Conservation (phyloP, 2,329 filamentous ascomycete genomes). For the Spiromastix sp. region DNA sequence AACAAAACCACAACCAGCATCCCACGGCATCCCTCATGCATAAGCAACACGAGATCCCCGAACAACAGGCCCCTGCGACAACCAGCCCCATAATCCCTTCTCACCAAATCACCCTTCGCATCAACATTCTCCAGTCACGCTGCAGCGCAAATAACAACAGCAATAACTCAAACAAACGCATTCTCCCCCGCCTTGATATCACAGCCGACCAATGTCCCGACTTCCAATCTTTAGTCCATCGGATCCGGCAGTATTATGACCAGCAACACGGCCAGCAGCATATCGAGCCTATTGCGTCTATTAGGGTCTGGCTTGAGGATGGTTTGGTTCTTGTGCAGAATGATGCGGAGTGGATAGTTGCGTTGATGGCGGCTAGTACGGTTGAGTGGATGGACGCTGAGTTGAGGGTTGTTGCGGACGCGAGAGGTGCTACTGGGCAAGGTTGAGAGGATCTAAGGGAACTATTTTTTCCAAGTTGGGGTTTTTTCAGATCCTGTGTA, state of each 20-base stretch:
- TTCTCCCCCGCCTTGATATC: slow-evolving; percentile 28
- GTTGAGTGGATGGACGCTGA: slow-evolving; percentile 40
- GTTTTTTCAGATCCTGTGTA: background rate
- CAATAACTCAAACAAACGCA: slow-evolving; percentile 19
- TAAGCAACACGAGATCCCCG: background rate
- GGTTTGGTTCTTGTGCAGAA: slow-evolving; percentile 28
- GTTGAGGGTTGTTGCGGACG: slow-evolving; percentile 33
- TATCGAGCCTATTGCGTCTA: slow-evolving; percentile 10
- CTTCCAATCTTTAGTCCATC: slow-evolving; percentile 21
- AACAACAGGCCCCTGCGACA: background rate
- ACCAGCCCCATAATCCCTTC: slow-evolving; percentile 4
- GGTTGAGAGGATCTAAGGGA: background rate
- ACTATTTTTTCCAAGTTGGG: background rate
- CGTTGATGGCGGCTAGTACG: slow-evolving; percentile 30
- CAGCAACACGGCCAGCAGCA: slow-evolving; percentile 2
- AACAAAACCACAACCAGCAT: background rate
- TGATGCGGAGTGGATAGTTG: slow-evolving; percentile 36
- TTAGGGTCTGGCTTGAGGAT: slow-evolving; percentile 33
- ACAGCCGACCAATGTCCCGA: slow-evolving; percentile 26
- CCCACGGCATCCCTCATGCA: background rate
- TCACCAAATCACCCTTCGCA: slow-evolving; percentile 20
- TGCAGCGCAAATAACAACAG: slow-evolving; percentile 13
- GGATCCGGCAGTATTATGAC: slow-evolving; percentile 18
- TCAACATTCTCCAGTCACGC: slow-evolving; percentile 29
- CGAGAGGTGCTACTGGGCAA: slow-evolving; percentile 4